Conservation (phyloP, 805 yeast species). For the Nakazawaea peltata region DNA sequence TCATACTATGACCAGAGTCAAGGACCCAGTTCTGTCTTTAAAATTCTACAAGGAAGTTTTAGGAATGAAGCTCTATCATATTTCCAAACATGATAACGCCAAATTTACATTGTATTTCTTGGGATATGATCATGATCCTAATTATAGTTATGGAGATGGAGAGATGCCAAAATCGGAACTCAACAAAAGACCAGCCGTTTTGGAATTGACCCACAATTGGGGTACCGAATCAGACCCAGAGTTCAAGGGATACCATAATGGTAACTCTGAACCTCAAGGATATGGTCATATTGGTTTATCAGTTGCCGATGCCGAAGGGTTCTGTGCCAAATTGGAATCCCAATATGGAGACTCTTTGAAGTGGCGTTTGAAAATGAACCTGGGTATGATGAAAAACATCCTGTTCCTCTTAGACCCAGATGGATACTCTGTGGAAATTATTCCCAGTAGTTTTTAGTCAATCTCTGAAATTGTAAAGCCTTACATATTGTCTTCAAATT, state of each 20-base stretch:
- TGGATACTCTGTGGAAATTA: slow-evolving; percentile 75
- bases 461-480: no score
- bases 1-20: slow-evolving; percentile 90
- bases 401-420: slow-evolving; percentile 84
- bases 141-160: slow-evolving; percentile 31
- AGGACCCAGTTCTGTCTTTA: slow-evolving; percentile 70
- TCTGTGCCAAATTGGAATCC: slow-evolving; percentile 41
- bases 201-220: slow-evolving; percentile 93
- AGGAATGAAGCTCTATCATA: slow-evolving; percentile 70
- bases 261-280: slow-evolving; percentile 74
- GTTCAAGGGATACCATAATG: slow-evolving; percentile 72
- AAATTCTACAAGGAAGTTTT: slow-evolving; percentile 71
- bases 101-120: slow-evolving; percentile 82
- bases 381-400: slow-evolving; percentile 47
- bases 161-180: slow-evolving; percentile 25
- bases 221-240: slow-evolving; percentile 80
- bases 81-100: slow-evolving; percentile 53
- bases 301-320: slow-evolving; percentile 50
- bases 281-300: slow-evolving; percentile 82
- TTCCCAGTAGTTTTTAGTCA: slow-evolving; percentile 32
- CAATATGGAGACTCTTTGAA: slow-evolving; percentile 36
- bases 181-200: slow-evolving; percentile 51
- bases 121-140: slow-evolving; percentile 51
- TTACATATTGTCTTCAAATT: no score
- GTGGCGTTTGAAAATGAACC: slow-evolving; percentile 52